A percentile compares a stretch with the other conserved stretches of the same genome.
Evolutionary conservation across 2,329 filamentous ascomycete genomes (phyloP).

Genomic region (Colletotrichum lindemuthianum): DNA sequence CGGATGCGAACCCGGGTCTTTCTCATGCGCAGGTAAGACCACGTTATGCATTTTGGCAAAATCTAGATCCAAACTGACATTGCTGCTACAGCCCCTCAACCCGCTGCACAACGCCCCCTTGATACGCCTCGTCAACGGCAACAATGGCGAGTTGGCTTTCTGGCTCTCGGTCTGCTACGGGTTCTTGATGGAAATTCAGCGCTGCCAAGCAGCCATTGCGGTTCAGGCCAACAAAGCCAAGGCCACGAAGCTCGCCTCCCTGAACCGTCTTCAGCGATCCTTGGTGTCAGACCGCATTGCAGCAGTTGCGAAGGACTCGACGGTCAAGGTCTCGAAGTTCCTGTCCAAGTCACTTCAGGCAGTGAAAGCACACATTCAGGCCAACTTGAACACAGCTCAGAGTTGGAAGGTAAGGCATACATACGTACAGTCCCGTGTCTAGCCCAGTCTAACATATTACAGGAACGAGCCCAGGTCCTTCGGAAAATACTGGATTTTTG

Average conservation of each 20-base stretch:
- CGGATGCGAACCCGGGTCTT: constrained; percentile 43
- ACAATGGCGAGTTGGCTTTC: constrained; percentile 46
- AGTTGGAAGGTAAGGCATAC: constrained; percentile 44
- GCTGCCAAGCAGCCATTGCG: constrained; percentile 53
- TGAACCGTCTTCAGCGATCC: constrained; percentile 71
- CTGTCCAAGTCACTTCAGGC: constrained; percentile 54
- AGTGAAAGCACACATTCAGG: constrained; percentile 55
- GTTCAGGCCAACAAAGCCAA: constrained; percentile 54
- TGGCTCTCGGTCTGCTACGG: constrained; percentile 67
- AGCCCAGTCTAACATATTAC: constrained; percentile 9
- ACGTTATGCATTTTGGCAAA: constrained; percentile 34
- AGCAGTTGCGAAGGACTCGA: constrained; percentile 69
- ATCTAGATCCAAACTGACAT: constrained; percentile 27
- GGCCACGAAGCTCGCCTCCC: constrained; percentile 59
- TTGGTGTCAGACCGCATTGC: constrained; percentile 63
- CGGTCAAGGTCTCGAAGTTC: constrained; percentile 63
- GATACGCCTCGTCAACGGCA: constrained; percentile 53
- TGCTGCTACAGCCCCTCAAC: constrained; percentile 61
- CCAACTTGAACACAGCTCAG: constrained; percentile 41
- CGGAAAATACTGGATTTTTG: constrained; percentile 62
- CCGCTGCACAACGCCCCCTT: constrained; percentile 67
- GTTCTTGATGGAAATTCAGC: constrained; percentile 55
- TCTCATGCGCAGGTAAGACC: constrained; percentile 56
- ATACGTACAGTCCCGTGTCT: too few species aligned
- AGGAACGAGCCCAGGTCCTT: constrained; percentile 47